These are phyloP conservation scores for Lachnellula occidentalis DNA, from an alignment of 2,329 filamentous ascomycete species.

Conservation along the genomic window DNA sequence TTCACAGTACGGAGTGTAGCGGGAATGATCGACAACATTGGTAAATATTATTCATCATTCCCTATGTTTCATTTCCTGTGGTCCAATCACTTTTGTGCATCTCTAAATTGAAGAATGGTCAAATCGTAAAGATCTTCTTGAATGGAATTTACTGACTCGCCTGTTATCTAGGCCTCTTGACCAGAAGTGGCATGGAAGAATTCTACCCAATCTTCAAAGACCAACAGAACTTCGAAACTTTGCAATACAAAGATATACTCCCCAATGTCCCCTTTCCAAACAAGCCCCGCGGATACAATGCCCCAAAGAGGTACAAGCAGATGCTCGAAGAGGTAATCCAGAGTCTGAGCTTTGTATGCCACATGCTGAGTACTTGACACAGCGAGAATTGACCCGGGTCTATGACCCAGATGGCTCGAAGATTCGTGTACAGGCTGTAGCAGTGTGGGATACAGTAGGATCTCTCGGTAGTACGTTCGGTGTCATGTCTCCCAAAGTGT, in stretches of 20 bases:
- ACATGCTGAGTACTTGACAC: slow-evolving; percentile 6
- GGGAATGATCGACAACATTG: slow-evolving; percentile 28
- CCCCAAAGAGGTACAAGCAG: slow-evolving; percentile 30
- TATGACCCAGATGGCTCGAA: slow-evolving; percentile 30
- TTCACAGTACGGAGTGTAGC: slow-evolving; percentile 38
- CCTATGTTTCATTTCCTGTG: too few relatives aligned
- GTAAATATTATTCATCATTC: neutral
- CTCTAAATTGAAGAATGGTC: neutral
- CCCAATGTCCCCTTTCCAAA: slow-evolving; percentile 26
- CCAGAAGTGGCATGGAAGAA: slow-evolving; percentile 36
- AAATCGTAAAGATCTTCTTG: neutral
- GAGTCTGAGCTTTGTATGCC: too few relatives aligned
- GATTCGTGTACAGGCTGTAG: slow-evolving; percentile 41
- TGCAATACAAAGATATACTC: slow-evolving; percentile 31
- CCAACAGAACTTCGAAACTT: slow-evolving; percentile 30
- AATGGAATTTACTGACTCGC: neutral
- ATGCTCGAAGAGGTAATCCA: slow-evolving; percentile 33
- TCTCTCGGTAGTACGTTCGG: slow-evolving; percentile 35
- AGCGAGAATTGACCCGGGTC: slow-evolving; percentile 34
- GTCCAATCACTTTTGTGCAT: too few relatives aligned
- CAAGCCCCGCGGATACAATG: slow-evolving; percentile 23
- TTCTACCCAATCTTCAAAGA: slow-evolving; percentile 40
- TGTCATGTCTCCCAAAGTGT: slow-evolving; percentile 25
- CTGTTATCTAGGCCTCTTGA: slow-evolving; percentile 31
- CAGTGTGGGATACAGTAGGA: slow-evolving; percentile 44